Evolutionary conservation across 2,329 filamentous ascomycete genomes (phyloP).

Genomic region (Colletotrichum eremochloae): DNA sequence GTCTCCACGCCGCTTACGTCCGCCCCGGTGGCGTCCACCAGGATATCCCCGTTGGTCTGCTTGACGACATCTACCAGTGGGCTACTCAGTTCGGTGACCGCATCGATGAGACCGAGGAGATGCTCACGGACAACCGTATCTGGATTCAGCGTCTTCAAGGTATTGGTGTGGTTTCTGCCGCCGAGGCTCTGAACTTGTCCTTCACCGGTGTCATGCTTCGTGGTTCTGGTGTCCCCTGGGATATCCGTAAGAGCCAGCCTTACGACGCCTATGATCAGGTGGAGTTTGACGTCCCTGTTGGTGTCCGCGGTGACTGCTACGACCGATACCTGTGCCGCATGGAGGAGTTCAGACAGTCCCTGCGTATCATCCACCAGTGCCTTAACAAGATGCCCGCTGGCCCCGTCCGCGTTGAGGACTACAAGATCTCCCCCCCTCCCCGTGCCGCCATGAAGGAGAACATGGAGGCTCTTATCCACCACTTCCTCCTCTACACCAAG

Average conservation of each 20-base stretch:
- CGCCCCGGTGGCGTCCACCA: constrained; percentile 96
- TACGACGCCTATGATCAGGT: constrained; percentile 99
- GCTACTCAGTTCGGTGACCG: constrained; percentile 98
- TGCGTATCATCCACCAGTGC: constrained; percentile 98
- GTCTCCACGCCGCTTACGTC: constrained; percentile 96
- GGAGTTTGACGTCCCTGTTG: constrained; percentile 97
- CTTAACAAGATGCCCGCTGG: constrained; percentile 98
- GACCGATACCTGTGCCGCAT: constrained; percentile 99
- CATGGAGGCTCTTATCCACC: constrained; percentile 99
- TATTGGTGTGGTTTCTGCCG: constrained; percentile 89
- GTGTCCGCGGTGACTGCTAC: constrained; percentile 98
- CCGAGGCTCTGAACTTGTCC: constrained; percentile 95
- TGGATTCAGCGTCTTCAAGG: constrained; percentile 96
- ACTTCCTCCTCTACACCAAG: constrained; percentile 99
- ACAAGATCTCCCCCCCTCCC: constrained; percentile 97
- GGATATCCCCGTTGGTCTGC: constrained; percentile 91
- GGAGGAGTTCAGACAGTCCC: constrained; percentile 98
- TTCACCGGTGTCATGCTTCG: constrained; percentile 99
- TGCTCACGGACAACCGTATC: constrained; percentile 99
- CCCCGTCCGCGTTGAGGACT: constrained; percentile 95
- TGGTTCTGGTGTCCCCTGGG: constrained; percentile 95
- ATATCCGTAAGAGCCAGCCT: constrained; percentile 95
- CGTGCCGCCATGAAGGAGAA: constrained; percentile 99
- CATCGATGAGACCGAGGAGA: constrained; percentile 98
- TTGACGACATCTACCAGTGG: constrained; percentile 99